A percentile compares a stretch with the other conserved stretches of the same genome.
Conservation (phyloP, 768 basidiomycete genomes). For the Serendipita indica region DNA sequence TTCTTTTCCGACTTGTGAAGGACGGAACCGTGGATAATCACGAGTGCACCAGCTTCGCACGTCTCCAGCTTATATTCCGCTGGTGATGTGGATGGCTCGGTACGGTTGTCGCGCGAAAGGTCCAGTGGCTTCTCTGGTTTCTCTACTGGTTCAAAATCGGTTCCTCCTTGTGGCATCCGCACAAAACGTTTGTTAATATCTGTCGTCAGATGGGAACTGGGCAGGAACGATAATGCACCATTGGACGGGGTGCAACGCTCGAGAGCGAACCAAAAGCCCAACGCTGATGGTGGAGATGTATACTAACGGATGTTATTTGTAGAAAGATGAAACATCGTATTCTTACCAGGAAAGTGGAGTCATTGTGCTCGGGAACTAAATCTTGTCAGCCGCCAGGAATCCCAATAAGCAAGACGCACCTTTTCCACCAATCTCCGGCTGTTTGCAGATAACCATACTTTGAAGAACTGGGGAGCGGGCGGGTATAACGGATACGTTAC, state of each 20-base stretch:
- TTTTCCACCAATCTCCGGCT: conserved; percentile 82
- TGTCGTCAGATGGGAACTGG: conserved; percentile 70
- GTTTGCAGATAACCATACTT: conserved; percentile 94
- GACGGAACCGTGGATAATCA: conserved; percentile 86
- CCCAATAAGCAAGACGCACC: conserved; percentile 31
- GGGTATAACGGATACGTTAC: neutral
- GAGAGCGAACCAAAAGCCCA: conserved; percentile 81
- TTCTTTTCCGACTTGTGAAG: conserved; percentile 88
- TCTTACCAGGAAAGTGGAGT: conserved; percentile 36
- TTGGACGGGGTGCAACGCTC: conserved; percentile 59
- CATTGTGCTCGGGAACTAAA: conserved; percentile 79
- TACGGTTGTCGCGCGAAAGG: neutral
- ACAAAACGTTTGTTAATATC: conserved; percentile 77
- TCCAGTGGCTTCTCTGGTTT: conserved; percentile 21
- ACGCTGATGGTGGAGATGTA: conserved; percentile 77
- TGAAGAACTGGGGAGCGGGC: conserved; percentile 54
- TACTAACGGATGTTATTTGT: conserved; percentile 36
- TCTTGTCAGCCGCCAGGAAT: neutral
- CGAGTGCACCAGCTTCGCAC: conserved; percentile 73
- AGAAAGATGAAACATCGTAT: neutral
- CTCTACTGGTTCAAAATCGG: conserved; percentile 60
- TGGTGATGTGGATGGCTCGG: conserved; percentile 7
- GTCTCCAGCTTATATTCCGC: conserved; percentile 46
- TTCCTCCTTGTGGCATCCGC: conserved; percentile 58
- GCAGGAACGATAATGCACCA: conserved; percentile 77